phyloP scores from a whole-genome alignment of 2,329 filamentous ascomycete species.

The Emericellopsis atlantica region DNA sequence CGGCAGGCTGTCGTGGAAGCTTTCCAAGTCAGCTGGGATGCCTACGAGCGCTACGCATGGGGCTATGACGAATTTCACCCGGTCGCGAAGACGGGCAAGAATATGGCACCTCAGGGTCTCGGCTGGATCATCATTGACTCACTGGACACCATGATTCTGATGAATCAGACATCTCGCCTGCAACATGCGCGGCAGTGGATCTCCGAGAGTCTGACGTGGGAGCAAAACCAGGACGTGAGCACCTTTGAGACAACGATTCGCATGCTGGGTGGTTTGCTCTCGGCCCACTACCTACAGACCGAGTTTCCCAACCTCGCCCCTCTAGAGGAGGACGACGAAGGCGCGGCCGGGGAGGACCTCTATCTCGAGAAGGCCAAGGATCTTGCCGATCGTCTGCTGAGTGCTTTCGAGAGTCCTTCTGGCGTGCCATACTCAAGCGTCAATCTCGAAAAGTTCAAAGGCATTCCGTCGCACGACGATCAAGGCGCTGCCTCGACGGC shows the following conservation, averaged over 20 bases:
- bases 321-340: constrained; percentile 56
- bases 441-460: constrained; percentile 65
- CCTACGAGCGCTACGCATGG: constrained; percentile 89
- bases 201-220: constrained; percentile 64
- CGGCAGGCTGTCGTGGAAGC: constrained; percentile 76
- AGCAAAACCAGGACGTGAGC: constrained; percentile 90
- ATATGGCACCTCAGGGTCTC: constrained; percentile 81
- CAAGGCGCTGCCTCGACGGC: constrained; percentile 85
- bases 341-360: constrained; percentile 69
- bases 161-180: constrained; percentile 86
- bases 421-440: constrained; percentile 87
- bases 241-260: constrained; percentile 97
- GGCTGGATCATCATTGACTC: constrained; percentile 98
- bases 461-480: constrained; percentile 72
- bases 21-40: constrained; percentile 84
- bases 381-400: constrained; percentile 73
- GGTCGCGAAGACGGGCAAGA: constrained; percentile 60
- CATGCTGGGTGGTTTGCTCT: constrained; percentile 87
- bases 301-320: constrained; percentile 70
- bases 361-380: constrained; percentile 95
- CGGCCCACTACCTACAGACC: constrained; percentile 88
- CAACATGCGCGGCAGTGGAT: constrained; percentile 84
- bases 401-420: constrained; percentile 77
- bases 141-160: constrained; percentile 92
- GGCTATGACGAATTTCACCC: constrained; percentile 85